Percentiles rank a stretch among this genome's conserved stretches.
Evolutionary conservation across 805 yeast species (phyloP).

Genomic region (Starmerella potacharoeniae): DNA sequence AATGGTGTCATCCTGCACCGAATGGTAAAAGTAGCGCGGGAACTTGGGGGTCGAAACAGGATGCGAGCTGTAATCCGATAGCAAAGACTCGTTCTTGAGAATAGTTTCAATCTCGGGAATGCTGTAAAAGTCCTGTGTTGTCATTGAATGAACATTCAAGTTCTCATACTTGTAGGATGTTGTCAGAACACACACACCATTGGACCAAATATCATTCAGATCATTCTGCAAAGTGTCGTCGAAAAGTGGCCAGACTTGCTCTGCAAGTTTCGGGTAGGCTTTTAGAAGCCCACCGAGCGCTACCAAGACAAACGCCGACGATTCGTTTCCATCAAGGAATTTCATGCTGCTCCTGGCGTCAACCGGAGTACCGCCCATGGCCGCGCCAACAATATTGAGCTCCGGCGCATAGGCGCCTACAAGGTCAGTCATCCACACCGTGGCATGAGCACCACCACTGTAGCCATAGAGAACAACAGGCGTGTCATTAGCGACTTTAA

Average conservation of each 20-base stretch:
- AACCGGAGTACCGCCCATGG: conserved; percentile 3
- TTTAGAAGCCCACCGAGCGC: conserved; percentile 21
- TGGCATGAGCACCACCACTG: not conserved
- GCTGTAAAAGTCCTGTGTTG: not conserved
- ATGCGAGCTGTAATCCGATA: not conserved
- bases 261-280: conserved; percentile 18
- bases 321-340: conserved; percentile 8
- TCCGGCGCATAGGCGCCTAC: not conserved
- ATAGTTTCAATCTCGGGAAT: not conserved
- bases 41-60: conserved; percentile 16
- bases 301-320: conserved; percentile 22
- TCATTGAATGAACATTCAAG: not conserved
- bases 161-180: not conserved
- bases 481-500: not conserved
- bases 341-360: not conserved
- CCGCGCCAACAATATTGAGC: conserved; percentile 16
- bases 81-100: not conserved
- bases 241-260: conserved; percentile 1
- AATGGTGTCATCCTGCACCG: conserved; percentile 21
- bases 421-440: not conserved
- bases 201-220: not conserved
- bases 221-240: conserved; percentile 6
- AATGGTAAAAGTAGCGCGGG: conserved; percentile 22
- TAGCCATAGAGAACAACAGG: not conserved
- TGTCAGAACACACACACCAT: not conserved